Evolutionary conservation across 2,329 filamentous ascomycete species (phyloP), one percentile per base, ranked within the genome.

Genomic region (Ophiosphaerella narmari): DNA sequence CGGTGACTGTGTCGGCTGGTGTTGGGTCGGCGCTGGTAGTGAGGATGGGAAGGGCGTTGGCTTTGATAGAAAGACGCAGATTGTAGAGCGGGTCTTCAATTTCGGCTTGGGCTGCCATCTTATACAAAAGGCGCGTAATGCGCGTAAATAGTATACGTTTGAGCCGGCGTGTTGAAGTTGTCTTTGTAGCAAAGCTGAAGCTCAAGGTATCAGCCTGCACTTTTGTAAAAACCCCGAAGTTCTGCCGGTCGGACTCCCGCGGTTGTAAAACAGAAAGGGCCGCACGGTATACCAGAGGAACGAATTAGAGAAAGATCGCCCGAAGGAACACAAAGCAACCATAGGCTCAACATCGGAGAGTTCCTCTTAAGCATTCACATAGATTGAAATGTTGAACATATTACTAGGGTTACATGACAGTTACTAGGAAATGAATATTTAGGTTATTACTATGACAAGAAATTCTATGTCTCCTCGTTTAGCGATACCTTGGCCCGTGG

Each of bases 51-150:
- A 86, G 75, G 64, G 81, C 83, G 63, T 81, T 82, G 49, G 85
- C 82, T 46, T 88, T 85, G 75, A 97, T 94, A 57, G 89, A 87
- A 70, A 89, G 86, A 68, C 92, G 90, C 62, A 97, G 82, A 57
- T 94, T 86, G 59, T 91, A 81, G 59, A 97, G 86, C 43, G 92
- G 86, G 70, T 97, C 91, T 13, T 71, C 67, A 43, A 65, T 57
- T 54, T 72, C 66, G 34, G 62, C 60, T 48, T 67, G 63, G 23
- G 70, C 57, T 43, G 67, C 63, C 57, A 53, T 50, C 54, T 59
- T 60, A 9, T 51, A 42, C 12, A 12, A 34, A 38, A n/a, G 50
- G 48, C 53, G 52, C 57, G 57, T 59, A 37, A 46, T 46, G 39
- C 50, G 55, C 52, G 57, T 52, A 18, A 18, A 12, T 18, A 12